A percentile compares a stretch with the other conserved stretches of the same genome.
Conservation (phyloP, 768 basidiomycete genomes). For the Rhodocollybia butyracea region DNA sequence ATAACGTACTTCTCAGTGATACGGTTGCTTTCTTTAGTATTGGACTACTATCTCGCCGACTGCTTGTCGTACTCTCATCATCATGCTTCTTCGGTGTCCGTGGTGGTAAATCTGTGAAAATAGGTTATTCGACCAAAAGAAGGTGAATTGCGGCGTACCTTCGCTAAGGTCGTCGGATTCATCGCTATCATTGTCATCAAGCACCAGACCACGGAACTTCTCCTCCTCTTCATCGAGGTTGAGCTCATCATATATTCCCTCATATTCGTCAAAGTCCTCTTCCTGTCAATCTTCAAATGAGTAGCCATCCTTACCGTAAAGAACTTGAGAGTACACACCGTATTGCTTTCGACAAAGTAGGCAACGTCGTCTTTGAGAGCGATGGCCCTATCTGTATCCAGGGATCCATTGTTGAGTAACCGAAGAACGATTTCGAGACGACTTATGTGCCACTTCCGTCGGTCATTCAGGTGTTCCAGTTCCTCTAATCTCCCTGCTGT, state of each 20-base stretch:
- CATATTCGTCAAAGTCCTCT: conserved; percentile 96
- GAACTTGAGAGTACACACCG: conserved; percentile 52
- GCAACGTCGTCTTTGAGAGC: conserved; percentile 89
- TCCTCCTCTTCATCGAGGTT: conserved; percentile 97
- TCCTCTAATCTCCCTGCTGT: conserved; percentile 74
- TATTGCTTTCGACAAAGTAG: conserved; percentile 95
- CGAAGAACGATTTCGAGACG: conserved; percentile 92
- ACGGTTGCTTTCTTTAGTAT: conserved; percentile 73
- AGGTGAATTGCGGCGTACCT: too few species aligned
- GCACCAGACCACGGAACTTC: conserved; percentile 70
- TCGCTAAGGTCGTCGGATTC: conserved; percentile 74
- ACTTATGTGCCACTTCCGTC: conserved; percentile 92
- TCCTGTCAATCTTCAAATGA: conserved; percentile 58
- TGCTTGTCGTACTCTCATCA: conserved; percentile 71
- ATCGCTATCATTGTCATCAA: conserved; percentile 77
- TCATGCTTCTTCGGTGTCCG: conserved; percentile 74
- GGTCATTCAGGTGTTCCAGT: conserved; percentile 87
- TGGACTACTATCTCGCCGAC: conserved; percentile 77
- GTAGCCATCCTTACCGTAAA: conserved; percentile 14
- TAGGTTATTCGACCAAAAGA: background rate
- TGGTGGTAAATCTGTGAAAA: conserved; percentile 51
- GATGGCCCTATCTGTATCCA: conserved; percentile 77
- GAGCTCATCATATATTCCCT: conserved; percentile 96
- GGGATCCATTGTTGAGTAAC: conserved; percentile 88
- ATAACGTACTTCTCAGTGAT: conserved; percentile 59